phyloP scores from a whole-genome alignment of 164 flowering plant genomes.

The Vitis amurensis region DNA sequence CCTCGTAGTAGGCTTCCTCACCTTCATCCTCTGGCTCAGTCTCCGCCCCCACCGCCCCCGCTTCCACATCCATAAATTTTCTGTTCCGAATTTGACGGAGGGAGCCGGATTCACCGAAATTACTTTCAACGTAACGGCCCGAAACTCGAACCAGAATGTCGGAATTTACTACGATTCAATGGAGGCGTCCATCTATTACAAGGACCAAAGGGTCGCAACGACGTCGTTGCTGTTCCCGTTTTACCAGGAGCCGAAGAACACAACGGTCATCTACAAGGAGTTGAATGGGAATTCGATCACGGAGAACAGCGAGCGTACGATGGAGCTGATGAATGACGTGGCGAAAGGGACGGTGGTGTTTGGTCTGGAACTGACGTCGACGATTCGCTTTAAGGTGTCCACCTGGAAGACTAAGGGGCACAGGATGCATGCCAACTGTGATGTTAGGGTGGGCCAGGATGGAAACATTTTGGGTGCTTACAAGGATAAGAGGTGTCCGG shows the following conservation, averaged over 20 bases:
- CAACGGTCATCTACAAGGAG: constrained; percentile 38
- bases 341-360: constrained; percentile 56
- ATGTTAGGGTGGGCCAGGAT: constrained; percentile 52
- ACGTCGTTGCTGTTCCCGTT: constrained; percentile 41
- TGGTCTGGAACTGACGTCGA: constrained; percentile 54
- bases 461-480: constrained; percentile 49
- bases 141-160: constrained; percentile 71
- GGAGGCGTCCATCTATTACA: constrained; percentile 48
- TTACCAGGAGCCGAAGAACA: constrained; percentile 72
- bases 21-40: constrained; percentile 82
- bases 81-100: constrained; percentile 49
- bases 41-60: constrained; percentile 92
- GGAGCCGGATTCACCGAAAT: constrained; percentile 46
- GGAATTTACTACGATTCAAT: constrained; percentile 61
- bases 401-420: constrained; percentile 60
- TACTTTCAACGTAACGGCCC: constrained; percentile 54
- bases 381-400: constrained; percentile 59
- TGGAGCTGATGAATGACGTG: constrained; percentile 39
- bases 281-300: constrained; percentile 48
- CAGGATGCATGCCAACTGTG: constrained; percentile 64
- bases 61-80: constrained; percentile 53
- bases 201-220: constrained; percentile 50
- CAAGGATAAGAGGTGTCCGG: constrained; percentile 53
- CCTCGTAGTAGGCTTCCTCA: constrained; percentile 51
- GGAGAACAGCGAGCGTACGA: constrained; percentile 42